These are phyloP conservation scores for Rhododendron ovatum DNA, from an alignment of 148 eudicot species.

Conservation along the genomic window DNA sequence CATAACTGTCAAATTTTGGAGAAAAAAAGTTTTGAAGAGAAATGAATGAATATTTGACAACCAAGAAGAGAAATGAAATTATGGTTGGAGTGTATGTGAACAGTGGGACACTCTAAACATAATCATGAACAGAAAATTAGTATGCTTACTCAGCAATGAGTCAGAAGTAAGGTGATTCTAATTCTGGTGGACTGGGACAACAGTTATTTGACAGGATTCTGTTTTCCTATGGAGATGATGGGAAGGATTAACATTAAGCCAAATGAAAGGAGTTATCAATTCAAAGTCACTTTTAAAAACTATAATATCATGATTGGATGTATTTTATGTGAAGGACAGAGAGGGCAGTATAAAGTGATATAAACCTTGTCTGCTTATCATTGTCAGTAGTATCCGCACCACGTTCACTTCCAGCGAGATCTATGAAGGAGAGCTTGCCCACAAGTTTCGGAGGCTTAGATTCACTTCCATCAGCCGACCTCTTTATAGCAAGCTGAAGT, in stretches of 20 bases:
- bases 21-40: neutral
- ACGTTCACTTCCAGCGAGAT: slow-evolving; percentile 99
- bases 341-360: neutral
- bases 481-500: slow-evolving; percentile 87
- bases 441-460: slow-evolving; percentile 75
- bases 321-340: neutral
- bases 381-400: slow-evolving; percentile 99
- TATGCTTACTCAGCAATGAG: neutral
- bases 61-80: neutral
- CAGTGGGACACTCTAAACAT: neutral
- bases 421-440: slow-evolving; percentile 97
- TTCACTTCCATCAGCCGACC: slow-evolving; percentile 66
- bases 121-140: neutral
- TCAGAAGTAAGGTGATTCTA: neutral
- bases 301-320: neutral
- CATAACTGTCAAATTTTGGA: neutral
- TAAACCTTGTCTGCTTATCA: slow-evolving; percentile 98
- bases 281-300: neutral
- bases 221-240: neutral
- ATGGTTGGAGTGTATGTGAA: neutral
- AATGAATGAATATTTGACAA: neutral
- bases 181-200: neutral
- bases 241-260: neutral
- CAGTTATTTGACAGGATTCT: neutral
- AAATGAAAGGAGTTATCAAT: neutral